Evolutionary conservation across 306 rosid genomes (phyloP).

Genomic region (Lithocarpus polystachyus): DNA sequence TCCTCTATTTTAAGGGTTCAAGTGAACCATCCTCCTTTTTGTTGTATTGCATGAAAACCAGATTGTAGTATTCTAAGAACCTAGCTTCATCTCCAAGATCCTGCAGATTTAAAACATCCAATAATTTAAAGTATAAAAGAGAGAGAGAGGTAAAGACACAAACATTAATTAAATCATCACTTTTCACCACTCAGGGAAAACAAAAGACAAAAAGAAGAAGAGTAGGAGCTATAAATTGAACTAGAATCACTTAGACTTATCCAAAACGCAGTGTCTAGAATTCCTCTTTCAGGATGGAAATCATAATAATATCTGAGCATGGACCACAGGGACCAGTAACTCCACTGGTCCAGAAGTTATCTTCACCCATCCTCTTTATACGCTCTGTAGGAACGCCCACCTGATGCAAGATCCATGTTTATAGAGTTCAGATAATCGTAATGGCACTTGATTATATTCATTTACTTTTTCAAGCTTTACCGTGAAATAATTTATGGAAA

Average conservation of each 20-base stretch:
- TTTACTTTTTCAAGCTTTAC: not conserved
- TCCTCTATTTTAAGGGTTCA: conserved; percentile 87
- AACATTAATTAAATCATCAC: conserved; percentile 13
- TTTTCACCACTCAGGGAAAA: conserved; percentile 19
- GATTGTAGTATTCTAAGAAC: conserved; percentile 87
- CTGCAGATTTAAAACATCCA: conserved; percentile 39
- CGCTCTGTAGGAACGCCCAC: conserved; percentile 78
- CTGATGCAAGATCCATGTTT: conserved; percentile 40
- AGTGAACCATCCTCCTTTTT: conserved; percentile 80
- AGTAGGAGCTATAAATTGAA: conserved; percentile 11
- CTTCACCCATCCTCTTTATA: conserved; percentile 87
- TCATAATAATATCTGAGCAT: conserved; percentile 95
- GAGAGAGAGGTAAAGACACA: not conserved
- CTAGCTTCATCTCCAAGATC: conserved; percentile 85
- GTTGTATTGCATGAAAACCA: conserved; percentile 96
- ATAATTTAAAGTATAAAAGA: not conserved
- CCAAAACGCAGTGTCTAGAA: conserved; percentile 40
- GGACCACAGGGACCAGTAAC: conserved; percentile 95
- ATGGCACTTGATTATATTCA: not conserved
- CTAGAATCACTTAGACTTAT: conserved; percentile 2
- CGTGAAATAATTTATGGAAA: not conserved
- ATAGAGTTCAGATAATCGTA: not conserved
- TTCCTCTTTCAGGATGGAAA: conserved; percentile 85
- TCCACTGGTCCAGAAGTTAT: conserved; percentile 95
- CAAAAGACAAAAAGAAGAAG: conserved; percentile 12